Conservation (phyloP, 352 stramenopile genomes). For the Globisporangium nunn region DNA sequence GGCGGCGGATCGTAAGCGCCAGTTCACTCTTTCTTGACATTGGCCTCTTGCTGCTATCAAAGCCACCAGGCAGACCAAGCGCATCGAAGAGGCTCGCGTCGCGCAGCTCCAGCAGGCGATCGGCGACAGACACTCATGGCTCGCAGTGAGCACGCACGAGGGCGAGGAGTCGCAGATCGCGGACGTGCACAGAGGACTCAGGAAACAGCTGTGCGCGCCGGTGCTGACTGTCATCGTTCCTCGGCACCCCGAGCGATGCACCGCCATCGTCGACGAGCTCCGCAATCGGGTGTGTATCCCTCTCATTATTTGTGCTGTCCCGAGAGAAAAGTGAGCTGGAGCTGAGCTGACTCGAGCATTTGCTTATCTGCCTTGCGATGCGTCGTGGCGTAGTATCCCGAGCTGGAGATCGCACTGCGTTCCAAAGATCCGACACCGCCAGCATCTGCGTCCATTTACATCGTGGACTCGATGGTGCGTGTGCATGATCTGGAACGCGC, state of each 20-base stretch:
- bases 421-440: constrained; percentile 27
- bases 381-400: constrained; percentile 25
- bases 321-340: too few relatives aligned
- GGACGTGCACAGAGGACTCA: constrained; percentile 25
- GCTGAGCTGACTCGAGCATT: neutral
- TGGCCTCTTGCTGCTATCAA: neutral
- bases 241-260: constrained; percentile 41
- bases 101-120: constrained; percentile 16
- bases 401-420: constrained; percentile 24
- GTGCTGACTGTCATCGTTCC: constrained; percentile 53
- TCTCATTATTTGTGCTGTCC: too few relatives aligned
- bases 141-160: constrained; percentile 61
- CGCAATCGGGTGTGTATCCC: constrained; percentile 16
- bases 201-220: constrained; percentile 3
- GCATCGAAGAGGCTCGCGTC: constrained; percentile 1
- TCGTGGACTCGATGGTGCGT: constrained; percentile 59
- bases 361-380: neutral
- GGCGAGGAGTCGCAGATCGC: constrained; percentile 50
- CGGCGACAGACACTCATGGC: constrained; percentile 26
- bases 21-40: neutral
- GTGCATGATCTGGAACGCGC: too few relatives aligned
- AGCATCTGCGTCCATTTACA: constrained; percentile 33
- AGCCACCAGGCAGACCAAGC: neutral
- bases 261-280: constrained; percentile 29
- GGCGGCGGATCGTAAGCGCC: too few relatives aligned